phyloP scores from a whole-genome alignment of 371 early-diverging fungal genomes.

The Amoeboaphelidium occidentale region DNA sequence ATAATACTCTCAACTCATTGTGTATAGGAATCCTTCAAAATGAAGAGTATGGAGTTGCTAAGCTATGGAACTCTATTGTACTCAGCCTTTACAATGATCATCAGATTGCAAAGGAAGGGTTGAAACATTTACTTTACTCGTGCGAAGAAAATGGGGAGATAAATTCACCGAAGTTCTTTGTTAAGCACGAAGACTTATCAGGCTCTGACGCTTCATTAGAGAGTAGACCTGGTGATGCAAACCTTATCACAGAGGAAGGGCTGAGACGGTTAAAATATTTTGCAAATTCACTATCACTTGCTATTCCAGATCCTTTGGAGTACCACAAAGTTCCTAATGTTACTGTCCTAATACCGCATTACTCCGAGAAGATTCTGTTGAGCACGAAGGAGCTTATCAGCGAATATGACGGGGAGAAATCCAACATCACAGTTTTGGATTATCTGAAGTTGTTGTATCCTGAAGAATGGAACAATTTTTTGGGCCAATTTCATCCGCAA shows the following conservation, averaged over 20 bases:
- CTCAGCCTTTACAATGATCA: conserved; percentile 69
- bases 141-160: conserved; percentile 35
- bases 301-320: conserved; percentile 55
- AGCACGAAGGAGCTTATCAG: conserved; percentile 57
- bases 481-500: conserved; percentile 7
- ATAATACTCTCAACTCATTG: no score
- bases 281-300: conserved; percentile 61
- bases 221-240: no score
- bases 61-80: conserved; percentile 70
- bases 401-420: conserved; percentile 43
- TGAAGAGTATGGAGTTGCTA: no score
- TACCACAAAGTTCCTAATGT: conserved; percentile 66
- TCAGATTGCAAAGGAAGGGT: conserved; percentile 46
- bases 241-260: conserved; percentile 51
- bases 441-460: conserved; percentile 61
- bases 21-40: no score
- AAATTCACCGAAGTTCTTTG: conserved; percentile 57
- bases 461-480: conserved; percentile 74
- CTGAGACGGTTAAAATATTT: conserved; percentile 66
- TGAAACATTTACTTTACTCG: conserved; percentile 48
- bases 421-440: conserved; percentile 53
- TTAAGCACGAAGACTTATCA: conserved; percentile 52
- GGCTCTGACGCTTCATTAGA: conserved; percentile 48
- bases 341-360: conserved; percentile 68
- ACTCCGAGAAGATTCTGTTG: conserved; percentile 60